Percentiles rank a stretch among this genome's conserved stretches.
phyloP scores from a whole-genome alignment of 2,329 filamentous ascomycete genomes.

The Ceratocystis smalleyi region DNA sequence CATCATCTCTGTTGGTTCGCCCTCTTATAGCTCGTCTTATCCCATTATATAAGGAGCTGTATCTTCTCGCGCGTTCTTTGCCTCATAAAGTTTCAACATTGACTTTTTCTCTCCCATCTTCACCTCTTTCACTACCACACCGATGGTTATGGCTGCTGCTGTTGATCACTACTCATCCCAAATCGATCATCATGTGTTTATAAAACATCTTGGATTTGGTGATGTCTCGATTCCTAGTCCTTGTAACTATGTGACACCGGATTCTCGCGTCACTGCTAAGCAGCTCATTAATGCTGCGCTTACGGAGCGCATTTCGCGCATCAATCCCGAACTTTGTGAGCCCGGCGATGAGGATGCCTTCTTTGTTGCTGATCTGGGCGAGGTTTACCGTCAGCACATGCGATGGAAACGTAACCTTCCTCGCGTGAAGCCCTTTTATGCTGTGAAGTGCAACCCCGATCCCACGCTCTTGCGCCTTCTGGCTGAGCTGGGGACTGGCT shows the following conservation, averaged over 20 bases:
- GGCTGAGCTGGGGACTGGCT: constrained; percentile 76
- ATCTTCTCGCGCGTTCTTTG: constrained; percentile 5
- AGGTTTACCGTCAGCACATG: constrained; percentile 96
- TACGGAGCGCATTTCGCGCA: constrained; percentile 64
- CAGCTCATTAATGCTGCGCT: constrained; percentile 75
- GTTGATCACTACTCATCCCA: constrained; percentile 38
- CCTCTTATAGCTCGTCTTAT: constrained; percentile 15
- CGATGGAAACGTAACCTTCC: constrained; percentile 92
- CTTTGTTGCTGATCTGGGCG: constrained; percentile 93
- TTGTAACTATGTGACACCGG: constrained; percentile 18
- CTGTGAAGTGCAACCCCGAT: constrained; percentile 98
- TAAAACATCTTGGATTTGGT: constrained; percentile 30
- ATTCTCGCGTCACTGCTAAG: constrained; percentile 38
- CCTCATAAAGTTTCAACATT: constrained; percentile 5
- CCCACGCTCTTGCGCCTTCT: constrained; percentile 76
- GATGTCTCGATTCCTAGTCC: constrained; percentile 5
- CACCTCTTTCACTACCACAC: constrained; percentile 13
- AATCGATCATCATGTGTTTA: constrained; percentile 35
- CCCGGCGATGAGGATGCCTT: constrained; percentile 94
- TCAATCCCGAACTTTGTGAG: constrained; percentile 78
- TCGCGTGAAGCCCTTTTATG: constrained; percentile 91
- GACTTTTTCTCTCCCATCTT: constrained; percentile 5
- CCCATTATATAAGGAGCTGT: constrained; percentile 12
- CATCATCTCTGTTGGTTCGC: constrained; percentile 13
- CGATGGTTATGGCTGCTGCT: constrained; percentile 52